Base-by-base conservation (phyloP, 306 rosid species). In the Lotus japonicus region DNA sequence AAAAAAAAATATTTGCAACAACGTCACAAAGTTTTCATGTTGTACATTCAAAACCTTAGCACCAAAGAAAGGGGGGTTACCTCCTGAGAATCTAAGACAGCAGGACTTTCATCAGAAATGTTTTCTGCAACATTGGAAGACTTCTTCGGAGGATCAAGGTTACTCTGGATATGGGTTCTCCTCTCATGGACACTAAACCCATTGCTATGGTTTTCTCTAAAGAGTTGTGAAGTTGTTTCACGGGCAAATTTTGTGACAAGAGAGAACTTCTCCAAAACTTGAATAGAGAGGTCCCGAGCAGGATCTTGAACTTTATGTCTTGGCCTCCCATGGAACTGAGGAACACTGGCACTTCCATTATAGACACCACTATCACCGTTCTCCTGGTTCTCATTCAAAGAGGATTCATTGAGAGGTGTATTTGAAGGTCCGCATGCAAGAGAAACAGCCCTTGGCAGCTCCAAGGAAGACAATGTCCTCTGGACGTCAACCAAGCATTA, bases 221-320 rank as follows among this genome's bases (percentile, higher is more conserved):
- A 95, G 41, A 90, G 87, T 84, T 95, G 99, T 5, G 99, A 90
- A 68, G 99, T 90, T 85, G 99, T 90, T 57, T 95, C 99, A 14
- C 97, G 95, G 57, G 99, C 97, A 88, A 95, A 95, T 86, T 65
- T 95, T 39, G 99, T 95, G 64, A 95, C 97, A 6, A 95, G 95
- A 78, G 99, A 95, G 80, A 94, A 94, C 64, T 90, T 95, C 86
- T 95, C 97, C 79, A 90, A 73, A 58, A 90, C 96, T 63, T 95
- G 95, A 78, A 95, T 90, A 67, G 99, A 91, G 78, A 95, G 76
- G 80, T 92, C 98, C 48, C 96, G 92, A 36, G 87, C 83, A 78
- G 98, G 96, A 84, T 92, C 96, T 13, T 92, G 81, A 65, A 13
- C 71, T 83, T 84, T 85, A 54, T 81, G 86, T 60, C 86, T 84